Conservation (phyloP, 2,329 filamentous ascomycete species). For the Aspergillus eucalypticola region DNA sequence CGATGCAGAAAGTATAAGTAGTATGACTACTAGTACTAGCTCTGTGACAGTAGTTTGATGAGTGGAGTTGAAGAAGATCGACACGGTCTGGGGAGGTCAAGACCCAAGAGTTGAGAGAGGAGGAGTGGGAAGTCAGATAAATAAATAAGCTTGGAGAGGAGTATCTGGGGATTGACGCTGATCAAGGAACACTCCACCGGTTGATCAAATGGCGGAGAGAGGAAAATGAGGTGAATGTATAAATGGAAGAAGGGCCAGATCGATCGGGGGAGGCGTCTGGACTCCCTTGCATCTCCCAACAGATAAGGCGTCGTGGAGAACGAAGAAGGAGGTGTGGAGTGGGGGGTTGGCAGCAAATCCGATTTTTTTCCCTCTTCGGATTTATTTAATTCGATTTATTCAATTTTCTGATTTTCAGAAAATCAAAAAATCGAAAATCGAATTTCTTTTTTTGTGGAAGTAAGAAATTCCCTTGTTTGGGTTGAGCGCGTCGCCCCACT, state of each 20-base stretch:
- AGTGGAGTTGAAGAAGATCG: conserved; percentile 5
- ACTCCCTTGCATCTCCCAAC: conserved; percentile 30
- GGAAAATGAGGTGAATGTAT: conserved; percentile 11
- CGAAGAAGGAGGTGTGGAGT: neutral
- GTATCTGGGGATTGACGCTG: neutral
- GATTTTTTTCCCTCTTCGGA: conserved; percentile 12
- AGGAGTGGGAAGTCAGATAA: conserved; percentile 8
- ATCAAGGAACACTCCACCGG: conserved; percentile 7
- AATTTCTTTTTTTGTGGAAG: neutral
- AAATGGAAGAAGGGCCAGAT: conserved; percentile 22
- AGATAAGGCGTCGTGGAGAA: conserved; percentile 25
- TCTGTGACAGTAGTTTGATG: neutral
- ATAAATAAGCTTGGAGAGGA: conserved; percentile 9
- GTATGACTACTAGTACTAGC: neutral
- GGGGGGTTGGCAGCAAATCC: conserved; percentile 15
- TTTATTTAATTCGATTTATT: conserved; percentile 10
- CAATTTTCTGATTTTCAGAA: conserved; percentile 12
- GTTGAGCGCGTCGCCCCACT: conserved; percentile 12
- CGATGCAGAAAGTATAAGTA: neutral
- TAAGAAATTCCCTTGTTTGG: conserved; percentile 4
- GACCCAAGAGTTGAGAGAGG: neutral
- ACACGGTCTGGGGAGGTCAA: neutral
- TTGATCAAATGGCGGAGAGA: conserved; percentile 11
- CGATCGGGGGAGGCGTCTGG: conserved; percentile 25
- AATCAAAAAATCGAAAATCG: neutral